Evolutionary conservation across 208 protist species (phyloP).

Genomic region (Crithidia expoeki): DNA sequence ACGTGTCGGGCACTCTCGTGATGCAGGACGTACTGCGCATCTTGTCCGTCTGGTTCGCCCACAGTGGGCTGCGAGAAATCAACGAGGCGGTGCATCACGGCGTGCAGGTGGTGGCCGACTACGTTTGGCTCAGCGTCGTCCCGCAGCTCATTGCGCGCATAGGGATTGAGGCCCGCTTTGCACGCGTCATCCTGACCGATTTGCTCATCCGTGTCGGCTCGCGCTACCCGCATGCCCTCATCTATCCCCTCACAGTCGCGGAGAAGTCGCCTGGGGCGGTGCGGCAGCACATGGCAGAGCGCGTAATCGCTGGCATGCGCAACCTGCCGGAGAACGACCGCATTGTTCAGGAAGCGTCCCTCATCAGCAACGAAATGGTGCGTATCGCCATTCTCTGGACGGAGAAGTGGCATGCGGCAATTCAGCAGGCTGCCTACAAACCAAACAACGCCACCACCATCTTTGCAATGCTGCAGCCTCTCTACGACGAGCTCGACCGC

Average conservation of each 20-base stretch:
- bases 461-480: conserved; percentile 92
- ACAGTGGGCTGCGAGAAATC: conserved; percentile 73
- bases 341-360: conserved; percentile 94
- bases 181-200: conserved; percentile 93
- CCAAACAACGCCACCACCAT: conserved; percentile 90
- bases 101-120: conserved; percentile 92
- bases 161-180: conserved; percentile 86
- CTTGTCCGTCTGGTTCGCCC: conserved; percentile 98
- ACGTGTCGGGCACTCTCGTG: conserved; percentile 70
- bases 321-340: conserved; percentile 59
- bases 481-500: conserved; percentile 95
- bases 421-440: conserved; percentile 98
- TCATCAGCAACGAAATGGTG: conserved; percentile 98
- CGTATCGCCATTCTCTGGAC: conserved; percentile 98
- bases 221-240: conserved; percentile 98
- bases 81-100: conserved; percentile 91
- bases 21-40: conserved; percentile 99
- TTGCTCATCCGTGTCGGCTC: conserved; percentile 95
- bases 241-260: conserved; percentile 99
- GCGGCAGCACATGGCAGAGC: conserved; percentile 79
- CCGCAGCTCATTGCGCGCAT: conserved; percentile 99
- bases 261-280: conserved; percentile 86
- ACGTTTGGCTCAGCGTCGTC: conserved; percentile 99
- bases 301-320: conserved; percentile 81
- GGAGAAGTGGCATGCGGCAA: conserved; percentile 93